Conservation (phyloP, 2,329 filamentous ascomycete species). For the Trichoderma citrinoviride region DNA sequence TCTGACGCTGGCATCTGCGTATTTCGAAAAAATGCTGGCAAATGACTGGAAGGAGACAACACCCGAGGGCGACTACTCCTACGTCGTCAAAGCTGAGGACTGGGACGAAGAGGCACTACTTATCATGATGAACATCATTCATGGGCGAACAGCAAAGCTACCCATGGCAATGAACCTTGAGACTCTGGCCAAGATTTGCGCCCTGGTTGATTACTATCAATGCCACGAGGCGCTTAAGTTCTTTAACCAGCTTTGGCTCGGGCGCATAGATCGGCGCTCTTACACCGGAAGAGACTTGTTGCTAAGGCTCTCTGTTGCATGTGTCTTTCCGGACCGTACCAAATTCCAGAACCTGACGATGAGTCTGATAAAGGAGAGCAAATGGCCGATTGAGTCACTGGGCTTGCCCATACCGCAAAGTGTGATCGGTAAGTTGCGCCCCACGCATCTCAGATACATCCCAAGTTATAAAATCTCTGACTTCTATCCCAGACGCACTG, state of each 20-base stretch:
- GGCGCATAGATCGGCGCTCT: not conserved
- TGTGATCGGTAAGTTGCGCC: not conserved
- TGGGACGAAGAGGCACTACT: slow-evolving; percentile 40
- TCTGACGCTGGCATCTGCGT: slow-evolving; percentile 34
- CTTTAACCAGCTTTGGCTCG: slow-evolving; percentile 29
- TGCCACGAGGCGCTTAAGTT: slow-evolving; percentile 43
- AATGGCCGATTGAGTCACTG: not conserved
- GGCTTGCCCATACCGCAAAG: not conserved
- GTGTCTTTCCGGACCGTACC: not conserved
- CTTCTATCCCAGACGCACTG: not conserved
- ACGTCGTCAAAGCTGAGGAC: slow-evolving; percentile 9
- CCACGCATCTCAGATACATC: not conserved
- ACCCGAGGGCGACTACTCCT: not conserved
- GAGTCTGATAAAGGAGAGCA: not conserved
- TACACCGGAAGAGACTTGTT: not conserved
- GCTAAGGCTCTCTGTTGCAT: not conserved
- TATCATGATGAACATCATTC: slow-evolving; percentile 45
- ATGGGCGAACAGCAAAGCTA: slow-evolving; percentile 41
- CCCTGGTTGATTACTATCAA: slow-evolving; percentile 44
- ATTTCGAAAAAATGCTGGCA: slow-evolving; percentile 23
- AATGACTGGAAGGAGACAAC: slow-evolving; percentile 20
- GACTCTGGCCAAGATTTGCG: slow-evolving; percentile 42
- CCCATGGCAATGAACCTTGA: slow-evolving; percentile 38
- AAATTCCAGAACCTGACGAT: not conserved
- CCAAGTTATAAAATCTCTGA: not conserved